Percentiles rank a stretch among this genome's conserved stretches.
These are phyloP conservation scores for Xylaria curta DNA, from an alignment of 495 filamentous ascomycete species.

Conservation along the genomic window DNA sequence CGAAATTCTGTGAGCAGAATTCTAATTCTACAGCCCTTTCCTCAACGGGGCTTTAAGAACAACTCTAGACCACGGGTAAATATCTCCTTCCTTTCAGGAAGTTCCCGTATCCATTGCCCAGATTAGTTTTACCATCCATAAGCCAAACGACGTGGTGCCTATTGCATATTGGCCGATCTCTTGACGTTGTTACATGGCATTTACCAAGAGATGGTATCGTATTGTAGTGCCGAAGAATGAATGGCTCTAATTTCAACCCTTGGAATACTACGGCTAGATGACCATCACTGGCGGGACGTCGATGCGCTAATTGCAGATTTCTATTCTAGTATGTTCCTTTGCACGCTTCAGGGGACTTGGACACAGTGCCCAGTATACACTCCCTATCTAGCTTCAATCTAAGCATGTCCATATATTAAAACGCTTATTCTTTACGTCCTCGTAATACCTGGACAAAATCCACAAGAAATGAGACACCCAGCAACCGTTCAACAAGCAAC, in stretches of 20 bases:
- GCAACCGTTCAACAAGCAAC: constrained; percentile 3
- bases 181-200: constrained; percentile 3
- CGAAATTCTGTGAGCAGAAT: no score
- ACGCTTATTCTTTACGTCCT: background rate
- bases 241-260: constrained; percentile 1
- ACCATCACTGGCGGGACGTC: background rate
- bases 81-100: constrained; percentile 1
- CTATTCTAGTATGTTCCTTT: background rate
- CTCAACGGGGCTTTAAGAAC: no score
- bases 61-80: background rate
- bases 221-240: constrained; percentile 12
- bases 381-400: background rate
- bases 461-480: background rate
- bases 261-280: constrained; percentile 1
- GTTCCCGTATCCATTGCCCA: constrained; percentile 5
- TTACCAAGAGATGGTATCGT: constrained; percentile 6
- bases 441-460: background rate
- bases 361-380: background rate
- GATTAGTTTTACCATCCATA: constrained; percentile 2
- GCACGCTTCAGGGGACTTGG: background rate
- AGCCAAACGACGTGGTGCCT: background rate
- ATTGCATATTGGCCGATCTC: constrained; percentile 14
- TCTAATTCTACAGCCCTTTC: no score
- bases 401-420: constrained; percentile 14
- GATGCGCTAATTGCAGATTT: constrained; percentile 6